Percentiles rank a stretch among this genome's conserved stretches.
Evolutionary conservation across 441 rosid species (phyloP).

Genomic region (Erysimum cheiri): DNA sequence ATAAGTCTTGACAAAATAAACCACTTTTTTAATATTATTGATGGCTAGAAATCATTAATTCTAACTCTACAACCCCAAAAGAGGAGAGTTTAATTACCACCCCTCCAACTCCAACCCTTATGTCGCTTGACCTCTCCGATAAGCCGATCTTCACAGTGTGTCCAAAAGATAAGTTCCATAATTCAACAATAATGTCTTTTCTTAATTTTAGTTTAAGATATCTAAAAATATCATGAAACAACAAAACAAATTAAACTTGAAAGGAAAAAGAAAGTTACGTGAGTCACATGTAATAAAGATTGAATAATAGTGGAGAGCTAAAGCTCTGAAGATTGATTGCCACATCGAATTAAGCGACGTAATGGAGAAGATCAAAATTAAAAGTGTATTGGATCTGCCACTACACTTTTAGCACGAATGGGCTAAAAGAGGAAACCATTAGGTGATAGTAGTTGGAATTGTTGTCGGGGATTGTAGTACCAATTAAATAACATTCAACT

Average conservation of each 20-base stretch:
- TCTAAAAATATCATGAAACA: background rate
- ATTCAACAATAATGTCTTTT: background rate
- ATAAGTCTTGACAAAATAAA: too few relatives aligned
- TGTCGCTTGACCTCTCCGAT: too few relatives aligned
- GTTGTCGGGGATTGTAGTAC: background rate
- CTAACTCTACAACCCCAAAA: too few relatives aligned
- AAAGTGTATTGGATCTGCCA: background rate
- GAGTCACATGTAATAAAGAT: background rate
- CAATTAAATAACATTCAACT: background rate
- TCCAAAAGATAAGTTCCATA: background rate
- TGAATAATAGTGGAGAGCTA: background rate
- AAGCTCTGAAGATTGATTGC: background rate
- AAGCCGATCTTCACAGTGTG: background rate
- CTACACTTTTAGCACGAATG: background rate
- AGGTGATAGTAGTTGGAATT: slow-evolving; percentile 3
- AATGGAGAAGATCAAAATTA: background rate
- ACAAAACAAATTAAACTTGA: background rate
- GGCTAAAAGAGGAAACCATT: background rate
- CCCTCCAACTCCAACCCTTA: too few relatives aligned
- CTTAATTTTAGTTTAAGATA: background rate
- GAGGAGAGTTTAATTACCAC: too few relatives aligned
- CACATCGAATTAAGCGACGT: background rate
- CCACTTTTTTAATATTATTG: too few relatives aligned
- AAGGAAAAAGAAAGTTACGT: background rate
- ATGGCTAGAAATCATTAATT: too few relatives aligned